Conservation (phyloP, 768 basidiomycete species). For the Suillus hirtellus region DNA sequence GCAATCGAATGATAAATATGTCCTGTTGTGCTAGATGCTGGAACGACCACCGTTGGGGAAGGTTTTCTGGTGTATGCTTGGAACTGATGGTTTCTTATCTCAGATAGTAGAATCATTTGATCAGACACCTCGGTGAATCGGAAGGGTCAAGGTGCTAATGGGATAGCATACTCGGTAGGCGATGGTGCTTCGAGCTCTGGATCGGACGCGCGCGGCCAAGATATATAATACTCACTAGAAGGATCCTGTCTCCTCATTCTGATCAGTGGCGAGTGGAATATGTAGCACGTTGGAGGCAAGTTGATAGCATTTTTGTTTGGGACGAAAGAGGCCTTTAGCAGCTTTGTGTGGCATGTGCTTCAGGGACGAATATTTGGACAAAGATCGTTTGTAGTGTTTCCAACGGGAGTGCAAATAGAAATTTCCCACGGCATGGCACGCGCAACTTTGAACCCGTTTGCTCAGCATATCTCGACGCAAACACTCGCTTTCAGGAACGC, state of each 20-base stretch:
- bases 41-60: background rate
- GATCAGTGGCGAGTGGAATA: background rate
- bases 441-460: too few relatives aligned
- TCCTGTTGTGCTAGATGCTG: background rate
- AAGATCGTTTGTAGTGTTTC: background rate
- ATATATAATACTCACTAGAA: background rate
- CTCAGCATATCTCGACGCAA: too few relatives aligned
- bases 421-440: too few relatives aligned
- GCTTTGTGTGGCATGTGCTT: background rate
- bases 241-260: background rate
- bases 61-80: background rate
- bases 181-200: background rate
- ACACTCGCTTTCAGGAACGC: too few relatives aligned
- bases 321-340: background rate
- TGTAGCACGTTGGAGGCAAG: background rate
- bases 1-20: background rate
- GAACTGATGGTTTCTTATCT: background rate
- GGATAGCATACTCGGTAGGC: background rate
- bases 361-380: background rate
- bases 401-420: too few relatives aligned
- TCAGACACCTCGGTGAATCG: background rate
- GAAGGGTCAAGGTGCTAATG: background rate
- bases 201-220: background rate
- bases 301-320: background rate
- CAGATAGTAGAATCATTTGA: background rate